These are phyloP conservation scores for Byssothecium circinans DNA, from an alignment of 2,329 filamentous ascomycete species.

Conservation along the genomic window DNA sequence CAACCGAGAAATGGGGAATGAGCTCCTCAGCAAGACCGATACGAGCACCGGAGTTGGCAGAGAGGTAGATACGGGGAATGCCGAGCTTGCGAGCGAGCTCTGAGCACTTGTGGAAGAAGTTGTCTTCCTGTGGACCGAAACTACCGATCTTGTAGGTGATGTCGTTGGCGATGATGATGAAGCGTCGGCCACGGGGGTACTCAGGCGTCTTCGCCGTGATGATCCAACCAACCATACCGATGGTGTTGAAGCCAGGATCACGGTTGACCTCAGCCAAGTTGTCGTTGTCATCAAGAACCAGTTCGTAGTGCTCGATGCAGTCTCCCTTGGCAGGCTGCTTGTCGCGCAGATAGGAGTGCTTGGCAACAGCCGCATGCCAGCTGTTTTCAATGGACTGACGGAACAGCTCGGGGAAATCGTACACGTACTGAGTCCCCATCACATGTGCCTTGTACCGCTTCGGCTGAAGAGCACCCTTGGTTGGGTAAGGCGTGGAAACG, in stretches of 20 bases:
- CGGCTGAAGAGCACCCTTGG: conserved; percentile 97
- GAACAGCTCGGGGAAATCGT: conserved; percentile 99
- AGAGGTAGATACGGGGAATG: conserved; percentile 95
- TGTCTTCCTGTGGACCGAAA: conserved; percentile 94
- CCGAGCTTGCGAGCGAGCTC: conserved; percentile 91
- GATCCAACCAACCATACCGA: conserved; percentile 98
- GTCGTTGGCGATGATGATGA: conserved; percentile 97
- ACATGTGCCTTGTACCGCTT: conserved; percentile 99
- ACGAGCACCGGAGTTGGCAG: conserved; percentile 97
- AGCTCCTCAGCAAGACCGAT: conserved; percentile 96
- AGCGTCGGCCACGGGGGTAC: conserved; percentile 87
- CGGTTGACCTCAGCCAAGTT: conserved; percentile 90
- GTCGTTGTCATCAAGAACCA: conserved; percentile 92
- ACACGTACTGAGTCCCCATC: conserved; percentile 99
- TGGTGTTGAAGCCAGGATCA: conserved; percentile 91
- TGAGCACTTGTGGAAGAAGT: conserved; percentile 99
- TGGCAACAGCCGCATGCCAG: conserved; percentile 76
- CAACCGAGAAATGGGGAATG: conserved; percentile 95
- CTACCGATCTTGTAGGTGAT: conserved; percentile 99
- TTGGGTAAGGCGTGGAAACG: conserved; percentile 89
- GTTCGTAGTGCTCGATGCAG: conserved; percentile 90
- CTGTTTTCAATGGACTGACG: conserved; percentile 95
- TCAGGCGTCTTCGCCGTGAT: conserved; percentile 93
- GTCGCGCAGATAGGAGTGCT: conserved; percentile 71
- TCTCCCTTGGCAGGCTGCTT: conserved; percentile 85